Evolutionary conservation across 2,329 filamentous ascomycete species (phyloP), one percentile per base, ranked within the genome.

Genomic region (Exophiala oligosperma): DNA sequence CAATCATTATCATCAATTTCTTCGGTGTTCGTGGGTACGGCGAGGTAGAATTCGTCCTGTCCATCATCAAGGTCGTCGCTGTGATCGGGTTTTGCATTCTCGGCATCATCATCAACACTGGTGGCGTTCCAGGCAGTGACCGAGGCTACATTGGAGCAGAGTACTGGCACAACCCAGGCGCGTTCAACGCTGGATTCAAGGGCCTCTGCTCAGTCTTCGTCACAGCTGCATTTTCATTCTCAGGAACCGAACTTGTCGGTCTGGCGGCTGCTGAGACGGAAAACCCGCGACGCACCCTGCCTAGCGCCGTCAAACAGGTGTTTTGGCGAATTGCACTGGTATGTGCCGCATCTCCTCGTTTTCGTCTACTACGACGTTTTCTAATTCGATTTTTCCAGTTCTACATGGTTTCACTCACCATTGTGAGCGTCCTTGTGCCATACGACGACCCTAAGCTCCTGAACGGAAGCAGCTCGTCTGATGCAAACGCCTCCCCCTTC

Each of bases 11-110:
- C 29, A 96, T 97, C 75, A 96, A 97, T 71, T 73, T 96, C 63
- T 94, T 93, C 68, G 91, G 92, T 51, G 89, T 97, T 62, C 90
- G 89, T 69, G 90, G 89, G 26, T 96, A 95, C 66, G 92, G 91
- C 68, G 92, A 96, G 73, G 91, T 90, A 14, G 92, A 96, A 69
- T 96, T 96, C 66, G 77, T 92, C 56, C 94, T 96, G 70, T 89
- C 90, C 32, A 85, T 92, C 52, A 79, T 97, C 76, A 97, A 97
- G 71, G 85, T 97, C 51, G 79, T 88, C 43, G 91, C 92, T 29
- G 86, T 96, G 6, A 87, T 96, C 64, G 91, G 90, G 52, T 96
- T 95, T 75, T 92, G 96, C 21, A 41, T 53, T 7, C 52, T 64
- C 49, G 62, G 48, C 51, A 64, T 55, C 7, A 85, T 96, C 56